Conservation (phyloP, 345 rosid species). For the Moringa oleifera region DNA sequence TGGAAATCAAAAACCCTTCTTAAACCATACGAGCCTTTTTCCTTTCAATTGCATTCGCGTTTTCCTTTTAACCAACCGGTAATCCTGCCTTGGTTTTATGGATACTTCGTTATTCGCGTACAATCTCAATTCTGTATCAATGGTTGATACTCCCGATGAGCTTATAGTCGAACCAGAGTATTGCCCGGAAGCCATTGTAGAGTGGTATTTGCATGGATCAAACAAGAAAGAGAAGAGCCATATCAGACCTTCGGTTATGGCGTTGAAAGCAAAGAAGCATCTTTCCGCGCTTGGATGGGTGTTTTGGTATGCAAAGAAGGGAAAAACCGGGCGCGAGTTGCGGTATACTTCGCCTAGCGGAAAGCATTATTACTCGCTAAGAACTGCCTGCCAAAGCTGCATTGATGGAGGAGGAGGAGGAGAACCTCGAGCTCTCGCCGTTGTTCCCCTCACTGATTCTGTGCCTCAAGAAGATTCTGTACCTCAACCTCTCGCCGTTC, state of each 20-base stretch:
- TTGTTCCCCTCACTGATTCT: too few species aligned
- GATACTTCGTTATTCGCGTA: too few species aligned
- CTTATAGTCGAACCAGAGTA: background rate
- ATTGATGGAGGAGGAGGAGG: background rate
- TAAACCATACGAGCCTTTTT: too few species aligned
- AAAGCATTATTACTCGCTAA: conserved; percentile 5
- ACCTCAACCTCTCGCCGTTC: background rate
- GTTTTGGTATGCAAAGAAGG: background rate
- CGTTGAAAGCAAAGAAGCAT: conserved; percentile 12
- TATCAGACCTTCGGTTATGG: background rate
- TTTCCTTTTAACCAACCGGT: too few species aligned
- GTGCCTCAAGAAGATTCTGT: too few species aligned
- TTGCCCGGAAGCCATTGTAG: background rate
- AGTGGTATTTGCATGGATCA: background rate
- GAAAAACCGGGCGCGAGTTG: background rate
- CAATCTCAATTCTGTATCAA: background rate
- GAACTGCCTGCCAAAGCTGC: conserved; percentile 15
- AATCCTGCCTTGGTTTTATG: too few species aligned
- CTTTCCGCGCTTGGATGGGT: conserved; percentile 16
- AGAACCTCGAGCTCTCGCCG: background rate
- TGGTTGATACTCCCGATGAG: background rate
- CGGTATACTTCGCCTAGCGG: conserved; percentile 15
- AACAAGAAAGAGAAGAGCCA: background rate
- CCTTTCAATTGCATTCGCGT: too few species aligned
- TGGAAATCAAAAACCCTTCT: too few species aligned